Evolutionary conservation across 2,329 filamentous ascomycete species (phyloP).

Genomic region (Colletotrichum sp.): DNA sequence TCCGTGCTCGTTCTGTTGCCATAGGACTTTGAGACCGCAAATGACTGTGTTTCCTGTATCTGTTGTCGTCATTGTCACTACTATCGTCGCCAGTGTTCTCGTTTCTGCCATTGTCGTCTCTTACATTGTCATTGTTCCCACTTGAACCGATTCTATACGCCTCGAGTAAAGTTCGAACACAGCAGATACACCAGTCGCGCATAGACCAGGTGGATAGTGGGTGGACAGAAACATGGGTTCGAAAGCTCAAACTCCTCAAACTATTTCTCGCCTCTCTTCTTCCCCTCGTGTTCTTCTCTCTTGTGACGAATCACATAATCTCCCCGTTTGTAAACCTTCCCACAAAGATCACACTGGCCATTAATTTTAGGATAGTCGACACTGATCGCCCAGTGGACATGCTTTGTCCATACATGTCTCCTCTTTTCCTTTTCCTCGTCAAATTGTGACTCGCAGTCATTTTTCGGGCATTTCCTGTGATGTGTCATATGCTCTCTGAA

Average conservation of each 20-base stretch:
- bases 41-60: background rate
- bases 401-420: background rate
- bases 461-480: background rate
- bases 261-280: background rate
- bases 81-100: background rate
- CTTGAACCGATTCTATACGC: background rate
- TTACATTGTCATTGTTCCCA: background rate
- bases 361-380: background rate
- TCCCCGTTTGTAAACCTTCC: background rate
- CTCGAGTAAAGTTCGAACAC: background rate
- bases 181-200: constrained; percentile 30
- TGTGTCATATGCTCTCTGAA: background rate
- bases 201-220: fast-evolving
- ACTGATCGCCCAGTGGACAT: background rate
- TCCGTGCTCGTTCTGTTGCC: background rate
- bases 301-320: background rate
- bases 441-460: background rate
- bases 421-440: background rate
- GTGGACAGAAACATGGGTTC: background rate
- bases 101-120: background rate
- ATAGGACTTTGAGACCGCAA: background rate
- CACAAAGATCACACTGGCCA: background rate
- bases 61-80: background rate
- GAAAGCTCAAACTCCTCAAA: background rate
- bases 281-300: background rate